phyloP scores from a whole-genome alignment of 2,329 filamentous ascomycete genomes.

The Talaromyces rugulosus region DNA sequence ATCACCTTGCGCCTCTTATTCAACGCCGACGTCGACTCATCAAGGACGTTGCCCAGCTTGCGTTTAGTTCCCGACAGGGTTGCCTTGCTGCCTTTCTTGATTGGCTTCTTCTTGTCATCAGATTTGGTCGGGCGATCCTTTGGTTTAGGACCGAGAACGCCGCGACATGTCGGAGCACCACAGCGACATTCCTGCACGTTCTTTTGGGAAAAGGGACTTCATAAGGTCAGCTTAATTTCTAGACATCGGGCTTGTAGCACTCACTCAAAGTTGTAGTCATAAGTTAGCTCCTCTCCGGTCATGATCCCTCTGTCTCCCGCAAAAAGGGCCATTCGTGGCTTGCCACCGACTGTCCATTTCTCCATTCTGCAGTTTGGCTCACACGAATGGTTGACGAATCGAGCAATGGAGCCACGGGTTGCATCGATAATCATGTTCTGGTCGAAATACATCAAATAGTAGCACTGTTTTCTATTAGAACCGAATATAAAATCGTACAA shows the following conservation, averaged over 20 bases:
- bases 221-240: constrained; percentile 13
- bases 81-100: constrained; percentile 14
- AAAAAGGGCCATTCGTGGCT: constrained; percentile 94
- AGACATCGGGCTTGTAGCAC: constrained; percentile 18
- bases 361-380: constrained; percentile 96
- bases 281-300: constrained; percentile 94
- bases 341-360: constrained; percentile 91
- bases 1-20: constrained; percentile 30
- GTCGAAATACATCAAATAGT: constrained; percentile 98
- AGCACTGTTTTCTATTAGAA: constrained; percentile 59
- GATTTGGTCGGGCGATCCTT: constrained; percentile 36
- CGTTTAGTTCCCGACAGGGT: constrained; percentile 27
- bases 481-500: neutral
- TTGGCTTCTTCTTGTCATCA: constrained; percentile 20
- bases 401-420: constrained; percentile 89
- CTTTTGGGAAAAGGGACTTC: constrained; percentile 54
- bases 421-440: constrained; percentile 99
- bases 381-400: constrained; percentile 98
- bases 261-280: constrained; percentile 77
- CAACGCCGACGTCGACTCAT: constrained; percentile 23
- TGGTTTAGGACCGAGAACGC: constrained; percentile 55
- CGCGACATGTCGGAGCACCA: constrained; percentile 57
- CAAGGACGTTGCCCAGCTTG: constrained; percentile 24
- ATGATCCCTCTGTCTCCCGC: constrained; percentile 84
- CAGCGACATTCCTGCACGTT: constrained; percentile 63